Base-by-base conservation (phyloP, 1,284 basidiomycete genomes). In the Porogramme epimiltina region DNA sequence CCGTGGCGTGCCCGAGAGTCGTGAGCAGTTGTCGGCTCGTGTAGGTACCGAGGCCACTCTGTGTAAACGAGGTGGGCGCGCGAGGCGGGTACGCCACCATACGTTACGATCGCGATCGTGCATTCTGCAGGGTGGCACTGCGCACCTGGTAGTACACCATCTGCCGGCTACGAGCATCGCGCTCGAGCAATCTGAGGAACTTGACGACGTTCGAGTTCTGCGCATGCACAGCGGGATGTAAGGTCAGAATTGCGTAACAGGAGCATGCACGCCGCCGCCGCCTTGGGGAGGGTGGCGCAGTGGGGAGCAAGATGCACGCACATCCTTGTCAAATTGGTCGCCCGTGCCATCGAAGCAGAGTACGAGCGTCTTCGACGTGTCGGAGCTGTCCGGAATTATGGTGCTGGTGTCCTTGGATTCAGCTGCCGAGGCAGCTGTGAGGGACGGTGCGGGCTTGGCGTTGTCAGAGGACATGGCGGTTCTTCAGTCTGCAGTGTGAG, bases 131-230 rank as follows among this genome's bases (percentile, higher is more conserved):
- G 33, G 20, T 26, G 39, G 38, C 31, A 34, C 45, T 46, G 54
- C 71, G 11, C 36, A 80, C 81, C 70, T 86, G 84, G 63, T 86
- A 86, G 61, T 85, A 86, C 10, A 82, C 80, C 68, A 83, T 70
- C 61, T 85, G 82, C 59, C 77, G 66, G 2, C 63, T 59, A 8
- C 65, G 67, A 60, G 82, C 75, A 31, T 77, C 75, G 62, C 83
- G 84, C 61, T 76, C 76, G 31, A 84, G 72, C 64, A 80, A 63
- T 11, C 75, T 71, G 69, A 81, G 81, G 51, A 87, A 69, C 58
- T 82, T 73, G 23, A 84, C 77, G 39, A 87, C 77, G 54, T 85
- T 86, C 6, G 82, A 84, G 66, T 85, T 85, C 69, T 72, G 77
- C 16, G 38, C 36, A 44, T 37, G 26, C 8, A n/a, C n/a, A n/a